phyloP scores from a whole-genome alignment of 352 stramenopile species.

The Pythium periplocum region DNA sequence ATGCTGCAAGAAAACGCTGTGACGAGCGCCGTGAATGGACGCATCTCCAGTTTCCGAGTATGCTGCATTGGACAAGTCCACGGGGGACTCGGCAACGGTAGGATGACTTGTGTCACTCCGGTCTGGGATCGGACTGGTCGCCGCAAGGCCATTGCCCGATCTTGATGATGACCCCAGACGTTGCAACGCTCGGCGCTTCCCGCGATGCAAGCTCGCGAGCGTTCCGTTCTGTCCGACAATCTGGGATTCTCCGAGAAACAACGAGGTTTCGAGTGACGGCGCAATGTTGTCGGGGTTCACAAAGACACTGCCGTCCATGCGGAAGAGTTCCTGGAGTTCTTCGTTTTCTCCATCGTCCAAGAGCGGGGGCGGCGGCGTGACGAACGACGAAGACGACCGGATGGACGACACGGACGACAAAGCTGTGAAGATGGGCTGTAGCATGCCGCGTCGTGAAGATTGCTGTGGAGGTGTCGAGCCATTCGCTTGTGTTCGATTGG shows the following conservation, averaged over 20 bases:
- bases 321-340: conserved; percentile 53
- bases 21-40: no score
- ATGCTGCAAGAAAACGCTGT: not conserved
- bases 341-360: conserved; percentile 10
- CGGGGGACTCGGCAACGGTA: not conserved
- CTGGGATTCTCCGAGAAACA: conserved; percentile 68
- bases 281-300: conserved; percentile 73
- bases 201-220: conserved; percentile 19
- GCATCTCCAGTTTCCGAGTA: not conserved
- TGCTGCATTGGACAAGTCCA: not conserved
- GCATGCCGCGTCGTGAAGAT: not conserved
- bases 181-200: conserved; percentile 11
- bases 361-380: conserved; percentile 9
- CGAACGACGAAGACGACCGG: not conserved
- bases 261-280: conserved; percentile 65
- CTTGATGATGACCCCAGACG: not conserved
- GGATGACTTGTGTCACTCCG: not conserved
- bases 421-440: not conserved
- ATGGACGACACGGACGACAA: not conserved
- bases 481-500: not conserved
- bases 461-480: not conserved
- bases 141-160: not conserved
- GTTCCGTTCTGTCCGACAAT: conserved; percentile 25
- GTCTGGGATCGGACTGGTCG: not conserved
- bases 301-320: conserved; percentile 55